A percentile compares a stretch with the other conserved stretches of the same genome.
Evolutionary conservation across 75 land plant genomes (phyloP).

Genomic region (Picea sitchensis): DNA sequence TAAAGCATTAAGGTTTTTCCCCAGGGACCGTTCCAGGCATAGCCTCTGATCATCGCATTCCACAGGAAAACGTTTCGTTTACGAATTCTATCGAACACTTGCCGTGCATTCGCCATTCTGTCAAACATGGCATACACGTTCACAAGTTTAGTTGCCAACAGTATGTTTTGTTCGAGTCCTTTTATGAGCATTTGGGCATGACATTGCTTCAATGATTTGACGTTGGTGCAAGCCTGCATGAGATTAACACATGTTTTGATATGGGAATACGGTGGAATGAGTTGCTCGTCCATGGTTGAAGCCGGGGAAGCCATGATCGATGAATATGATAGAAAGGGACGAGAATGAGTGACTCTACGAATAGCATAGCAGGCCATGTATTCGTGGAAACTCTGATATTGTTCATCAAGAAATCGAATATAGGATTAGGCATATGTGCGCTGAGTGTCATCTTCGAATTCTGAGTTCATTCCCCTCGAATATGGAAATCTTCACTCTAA

Average conservation of each 20-base stretch:
- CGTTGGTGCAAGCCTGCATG: neutral
- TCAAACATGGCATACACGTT: slow-evolving; percentile 51
- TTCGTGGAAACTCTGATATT: too few relatives aligned
- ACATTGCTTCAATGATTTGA: neutral
- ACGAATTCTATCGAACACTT: slow-evolving; percentile 44
- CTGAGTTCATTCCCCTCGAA: too few relatives aligned
- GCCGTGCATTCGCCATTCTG: slow-evolving; percentile 35
- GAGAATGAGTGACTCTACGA: too few relatives aligned
- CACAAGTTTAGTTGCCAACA: slow-evolving; percentile 6
- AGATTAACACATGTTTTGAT: neutral
- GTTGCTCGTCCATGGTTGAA: too few relatives aligned
- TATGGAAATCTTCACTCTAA: too few relatives aligned
- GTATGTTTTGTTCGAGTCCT: slow-evolving; percentile 6
- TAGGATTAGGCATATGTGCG: too few relatives aligned
- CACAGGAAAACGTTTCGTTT: slow-evolving; percentile 36
- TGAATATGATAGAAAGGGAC: too few relatives aligned
- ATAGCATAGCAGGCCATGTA: too few relatives aligned
- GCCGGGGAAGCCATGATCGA: too few relatives aligned
- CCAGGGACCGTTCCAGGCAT: slow-evolving; percentile 35
- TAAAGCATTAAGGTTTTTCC: slow-evolving; percentile 42
- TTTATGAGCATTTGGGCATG: neutral
- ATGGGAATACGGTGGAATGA: too few relatives aligned
- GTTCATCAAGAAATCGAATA: too few relatives aligned
- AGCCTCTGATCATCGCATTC: slow-evolving; percentile 55
- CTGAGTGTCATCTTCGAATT: too few relatives aligned